phyloP scores from a whole-genome alignment of 192 early-diverging fungal genomes.

The Linnemannia exigua region DNA sequence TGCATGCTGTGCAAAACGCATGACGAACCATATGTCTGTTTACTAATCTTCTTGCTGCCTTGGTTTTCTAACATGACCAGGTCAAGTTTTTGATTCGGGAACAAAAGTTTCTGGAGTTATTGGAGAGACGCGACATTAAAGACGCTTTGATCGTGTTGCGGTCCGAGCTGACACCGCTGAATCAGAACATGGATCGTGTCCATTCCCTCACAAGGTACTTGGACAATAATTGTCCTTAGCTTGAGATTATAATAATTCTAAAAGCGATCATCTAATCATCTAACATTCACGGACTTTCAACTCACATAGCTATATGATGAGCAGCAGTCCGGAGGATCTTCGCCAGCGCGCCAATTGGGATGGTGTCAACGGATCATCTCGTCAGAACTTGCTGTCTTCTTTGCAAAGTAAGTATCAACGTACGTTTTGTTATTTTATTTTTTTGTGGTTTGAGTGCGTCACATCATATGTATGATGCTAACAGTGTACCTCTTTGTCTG shows the following conservation, averaged over 20 bases:
- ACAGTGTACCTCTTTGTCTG: background rate
- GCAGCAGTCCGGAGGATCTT: conserved; percentile 75
- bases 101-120: conserved; percentile 93
- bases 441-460: background rate
- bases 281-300: background rate
- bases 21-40: background rate
- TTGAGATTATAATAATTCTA: conserved; percentile 34
- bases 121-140: conserved; percentile 79
- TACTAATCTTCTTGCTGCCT: background rate
- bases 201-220: conserved; percentile 82
- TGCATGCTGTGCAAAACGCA: background rate
- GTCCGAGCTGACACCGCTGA: conserved; percentile 83
- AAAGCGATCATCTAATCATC: conserved; percentile 9
- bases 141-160: conserved; percentile 84
- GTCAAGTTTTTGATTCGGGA: conserved; percentile 84
- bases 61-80: background rate
- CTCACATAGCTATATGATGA: conserved; percentile 78
- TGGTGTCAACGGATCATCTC: conserved; percentile 80
- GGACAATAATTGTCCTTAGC: background rate
- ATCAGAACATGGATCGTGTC: conserved; percentile 74
- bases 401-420: conserved; percentile 73
- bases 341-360: conserved; percentile 82
- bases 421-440: background rate
- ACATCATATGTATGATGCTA: background rate
- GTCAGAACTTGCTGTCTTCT: conserved; percentile 69